These are phyloP conservation scores for Aspergillus sclerotialis DNA, from an alignment of 2,329 filamentous ascomycete genomes.

Conservation along the genomic window DNA sequence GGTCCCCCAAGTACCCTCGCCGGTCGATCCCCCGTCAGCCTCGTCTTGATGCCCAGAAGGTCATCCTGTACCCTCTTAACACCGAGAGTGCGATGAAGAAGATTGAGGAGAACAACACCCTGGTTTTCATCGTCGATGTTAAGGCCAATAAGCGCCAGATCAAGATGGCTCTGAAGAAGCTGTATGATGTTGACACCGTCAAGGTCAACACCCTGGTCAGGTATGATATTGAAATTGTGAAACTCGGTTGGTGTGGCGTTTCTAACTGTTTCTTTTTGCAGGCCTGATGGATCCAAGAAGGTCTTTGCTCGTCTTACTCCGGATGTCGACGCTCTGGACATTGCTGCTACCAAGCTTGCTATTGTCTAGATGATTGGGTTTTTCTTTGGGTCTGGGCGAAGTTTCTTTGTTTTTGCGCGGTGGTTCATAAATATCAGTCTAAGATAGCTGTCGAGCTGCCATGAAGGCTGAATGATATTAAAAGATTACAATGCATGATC, in stretches of 20 bases:
- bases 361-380: slow-evolving; percentile 67
- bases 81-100: slow-evolving; percentile 99
- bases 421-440: slow-evolving; percentile 34
- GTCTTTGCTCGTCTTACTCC: slow-evolving; percentile 91
- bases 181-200: slow-evolving; percentile 95
- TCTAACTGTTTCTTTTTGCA: slow-evolving; percentile 28
- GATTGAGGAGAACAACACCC: slow-evolving; percentile 99
- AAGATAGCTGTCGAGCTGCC: slow-evolving; percentile 24
- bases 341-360: slow-evolving; percentile 96
- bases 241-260: too few species aligned
- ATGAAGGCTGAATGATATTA: slow-evolving; percentile 32
- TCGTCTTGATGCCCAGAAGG: slow-evolving; percentile 94
- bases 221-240: slow-evolving; percentile 48
- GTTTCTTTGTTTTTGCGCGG: slow-evolving; percentile 32
- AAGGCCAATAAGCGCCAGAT: slow-evolving; percentile 99
- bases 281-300: slow-evolving; percentile 98
- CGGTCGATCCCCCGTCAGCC: slow-evolving; percentile 86
- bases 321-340: slow-evolving; percentile 97
- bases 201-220: slow-evolving; percentile 99
- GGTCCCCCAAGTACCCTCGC: slow-evolving; percentile 91
- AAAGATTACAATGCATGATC: slow-evolving; percentile 22
- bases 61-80: slow-evolving; percentile 97
- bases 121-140: slow-evolving; percentile 93
- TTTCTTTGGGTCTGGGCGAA: slow-evolving; percentile 41
- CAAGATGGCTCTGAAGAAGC: slow-evolving; percentile 96